Evolutionary conservation across 768 basidiomycete genomes (phyloP), one percentile per base, ranked within the genome.

Genomic region (Fistulinella prunicolor): DNA sequence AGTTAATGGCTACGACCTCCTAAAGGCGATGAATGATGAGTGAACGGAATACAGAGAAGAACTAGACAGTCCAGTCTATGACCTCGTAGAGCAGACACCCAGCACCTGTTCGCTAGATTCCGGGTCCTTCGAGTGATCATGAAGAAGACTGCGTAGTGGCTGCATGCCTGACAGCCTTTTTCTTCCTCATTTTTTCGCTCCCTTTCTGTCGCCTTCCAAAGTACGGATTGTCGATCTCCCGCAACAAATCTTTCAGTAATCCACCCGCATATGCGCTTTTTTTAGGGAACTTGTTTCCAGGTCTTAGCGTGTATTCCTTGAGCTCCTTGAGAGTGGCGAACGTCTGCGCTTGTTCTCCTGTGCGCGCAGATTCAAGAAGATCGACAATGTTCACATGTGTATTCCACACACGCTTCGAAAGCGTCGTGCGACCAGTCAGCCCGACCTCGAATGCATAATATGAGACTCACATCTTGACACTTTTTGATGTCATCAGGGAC

Each of bases 381-480:
- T 73, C 65, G 16, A 68, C 55, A 4, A 72, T 56, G 35, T 73
- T 72, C 24, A 72, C 67, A 23, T 69, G 55, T 7, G 60, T 53
- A 14, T 53, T 55, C 48, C 54, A 49, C 6, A 70, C 58, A 14
- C 36, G 49, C 67, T 59, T 35, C 22, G 3, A 28, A 28, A 10
- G 6, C 6, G 10, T n/a, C n/a, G n/a, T n/a, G n/a, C n/a, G 26
- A 28, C 10, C 26, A 28, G 20, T 45, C 28, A 36, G 34, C 7
- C 2, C 6, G 6, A 42, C 42, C 22, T 30, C 6, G 26, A 6
- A 5, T 4, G 9, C 1, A 24, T 28, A 38, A 12, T 17, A 7
- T 6, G n/a, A n/a, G 10, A 37, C 58, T 43, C 23, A 65, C 64
- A 6, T 6, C 10, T 8, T 34, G 45, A 43, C 64, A 65, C 4